Evolutionary conservation across 2,329 filamentous ascomycete genomes (phyloP).

Genomic region (Diaporthe caulivora): DNA sequence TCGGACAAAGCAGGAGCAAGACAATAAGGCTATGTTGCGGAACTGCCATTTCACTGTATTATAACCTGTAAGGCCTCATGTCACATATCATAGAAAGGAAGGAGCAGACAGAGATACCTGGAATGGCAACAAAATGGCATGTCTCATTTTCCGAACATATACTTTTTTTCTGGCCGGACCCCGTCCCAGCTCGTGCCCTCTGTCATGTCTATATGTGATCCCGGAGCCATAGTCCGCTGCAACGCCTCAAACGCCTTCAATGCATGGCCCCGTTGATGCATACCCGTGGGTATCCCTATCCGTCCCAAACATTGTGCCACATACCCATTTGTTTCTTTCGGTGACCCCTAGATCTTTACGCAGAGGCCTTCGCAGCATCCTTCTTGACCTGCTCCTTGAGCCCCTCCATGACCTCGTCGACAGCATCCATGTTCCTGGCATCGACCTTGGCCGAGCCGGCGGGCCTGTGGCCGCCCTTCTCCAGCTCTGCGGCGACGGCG

Average conservation of each 20-base stretch:
- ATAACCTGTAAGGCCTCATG: conserved; percentile 40
- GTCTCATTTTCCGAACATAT: conserved; percentile 28
- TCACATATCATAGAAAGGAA: conserved; percentile 34
- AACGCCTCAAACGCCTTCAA: conserved; percentile 53
- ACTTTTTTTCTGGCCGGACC: background rate
- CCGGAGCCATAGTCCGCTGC: conserved; percentile 8
- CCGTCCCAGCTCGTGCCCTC: background rate
- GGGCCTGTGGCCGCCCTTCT: conserved; percentile 62
- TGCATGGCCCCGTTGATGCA: conserved; percentile 44
- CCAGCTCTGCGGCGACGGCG: conserved; percentile 72
- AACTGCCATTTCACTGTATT: conserved; percentile 30
- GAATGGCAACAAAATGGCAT: conserved; percentile 30
- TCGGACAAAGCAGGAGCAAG: background rate
- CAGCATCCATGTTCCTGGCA: conserved; percentile 86
- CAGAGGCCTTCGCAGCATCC: conserved; percentile 39
- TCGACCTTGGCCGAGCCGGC: conserved; percentile 72
- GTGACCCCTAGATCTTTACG: background rate
- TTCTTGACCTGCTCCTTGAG: conserved; percentile 68
- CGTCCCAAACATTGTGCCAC: conserved; percentile 20
- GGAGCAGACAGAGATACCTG: background rate
- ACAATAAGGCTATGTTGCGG: background rate
- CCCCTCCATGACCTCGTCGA: conserved; percentile 79
- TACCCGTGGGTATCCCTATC: conserved; percentile 29
- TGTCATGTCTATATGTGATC: conserved; percentile 4
- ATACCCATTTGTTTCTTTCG: background rate